phyloP scores from a whole-genome alignment of 2,329 filamentous ascomycete genomes.

The Blastomyces parvus region DNA sequence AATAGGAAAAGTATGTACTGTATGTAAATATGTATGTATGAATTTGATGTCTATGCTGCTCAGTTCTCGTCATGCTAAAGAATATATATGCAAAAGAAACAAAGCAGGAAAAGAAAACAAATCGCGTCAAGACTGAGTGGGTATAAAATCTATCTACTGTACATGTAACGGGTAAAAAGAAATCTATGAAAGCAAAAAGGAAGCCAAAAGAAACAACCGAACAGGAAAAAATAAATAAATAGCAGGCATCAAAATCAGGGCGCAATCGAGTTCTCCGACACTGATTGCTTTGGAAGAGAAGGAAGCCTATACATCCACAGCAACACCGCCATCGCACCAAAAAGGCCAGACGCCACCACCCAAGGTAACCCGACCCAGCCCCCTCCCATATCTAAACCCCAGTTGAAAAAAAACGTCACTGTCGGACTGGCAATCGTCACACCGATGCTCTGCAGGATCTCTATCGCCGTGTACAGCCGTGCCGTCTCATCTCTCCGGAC shows the following conservation, averaged over 20 bases:
- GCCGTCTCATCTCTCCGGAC: conserved; percentile 41
- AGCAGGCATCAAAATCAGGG: neutral
- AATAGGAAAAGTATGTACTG: too few species aligned
- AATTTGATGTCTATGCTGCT: too few species aligned
- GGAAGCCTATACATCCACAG: conserved; percentile 8
- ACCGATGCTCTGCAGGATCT: conserved; percentile 41
- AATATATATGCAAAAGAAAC: too few species aligned
- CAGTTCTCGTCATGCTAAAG: too few species aligned
- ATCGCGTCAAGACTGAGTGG: too few species aligned
- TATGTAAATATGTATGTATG: too few species aligned
- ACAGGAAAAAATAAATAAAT: neutral
- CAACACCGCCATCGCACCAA: conserved; percentile 13
- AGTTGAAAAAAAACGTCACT: conserved; percentile 38
- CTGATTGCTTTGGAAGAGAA: neutral
- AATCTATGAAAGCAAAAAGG: too few species aligned
- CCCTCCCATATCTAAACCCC: conserved; percentile 38
- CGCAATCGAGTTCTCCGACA: neutral
- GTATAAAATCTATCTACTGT: neutral
- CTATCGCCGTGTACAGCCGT: conserved; percentile 41
- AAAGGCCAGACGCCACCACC: conserved; percentile 31
- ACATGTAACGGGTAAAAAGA: neutral
- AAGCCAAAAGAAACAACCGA: too few species aligned
- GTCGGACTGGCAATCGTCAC: conserved; percentile 39
- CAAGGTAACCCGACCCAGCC: conserved; percentile 42
- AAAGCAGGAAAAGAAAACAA: too few species aligned